Evolutionary conservation across 352 stramenopile genomes (phyloP).

Genomic region (Pythium phragmitis): DNA sequence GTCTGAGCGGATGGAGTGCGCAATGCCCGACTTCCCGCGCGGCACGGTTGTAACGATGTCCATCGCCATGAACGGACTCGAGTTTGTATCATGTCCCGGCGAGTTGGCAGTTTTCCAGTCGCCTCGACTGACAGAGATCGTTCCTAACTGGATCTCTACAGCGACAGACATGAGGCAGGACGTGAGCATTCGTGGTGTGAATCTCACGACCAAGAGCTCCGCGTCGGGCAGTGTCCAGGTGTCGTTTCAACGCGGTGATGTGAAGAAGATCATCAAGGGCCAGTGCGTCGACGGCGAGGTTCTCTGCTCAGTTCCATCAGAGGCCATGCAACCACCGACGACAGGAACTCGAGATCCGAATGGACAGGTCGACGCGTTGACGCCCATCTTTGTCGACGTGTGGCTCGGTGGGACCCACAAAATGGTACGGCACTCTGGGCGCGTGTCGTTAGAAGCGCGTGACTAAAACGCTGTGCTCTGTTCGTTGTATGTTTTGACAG

Average conservation of each 20-base stretch:
- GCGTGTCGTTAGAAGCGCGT: not conserved
- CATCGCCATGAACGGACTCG: slow-evolving; percentile 64
- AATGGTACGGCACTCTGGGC: slow-evolving; percentile 30
- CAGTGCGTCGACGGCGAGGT: slow-evolving; percentile 31
- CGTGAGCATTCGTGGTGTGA: slow-evolving; percentile 47
- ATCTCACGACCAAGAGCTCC: slow-evolving; percentile 39
- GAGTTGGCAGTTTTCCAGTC: slow-evolving; percentile 63
- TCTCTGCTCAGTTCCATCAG: slow-evolving; percentile 16
- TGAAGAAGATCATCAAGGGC: slow-evolving; percentile 15
- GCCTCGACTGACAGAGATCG: slow-evolving; percentile 48
- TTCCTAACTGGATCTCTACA: slow-evolving; percentile 54
- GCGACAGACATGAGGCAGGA: slow-evolving; percentile 18
- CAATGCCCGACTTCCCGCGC: slow-evolving; percentile 58
- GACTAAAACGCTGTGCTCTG: not conserved
- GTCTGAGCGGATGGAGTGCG: slow-evolving; percentile 48
- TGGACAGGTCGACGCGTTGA: not conserved
- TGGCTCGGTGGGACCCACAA: slow-evolving; percentile 59
- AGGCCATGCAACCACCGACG: not conserved
- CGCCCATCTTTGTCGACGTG: slow-evolving; percentile 58
- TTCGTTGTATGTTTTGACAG: slow-evolving; percentile 24
- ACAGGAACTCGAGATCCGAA: not conserved
- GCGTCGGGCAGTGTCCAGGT: slow-evolving; percentile 34
- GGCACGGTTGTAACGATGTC: slow-evolving; percentile 48
- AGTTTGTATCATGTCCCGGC: slow-evolving; percentile 51
- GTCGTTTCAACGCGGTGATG: slow-evolving; percentile 35